phyloP scores from a whole-genome alignment of 2,329 filamentous ascomycete species.

The Phyllosticta citribraziliensis region DNA sequence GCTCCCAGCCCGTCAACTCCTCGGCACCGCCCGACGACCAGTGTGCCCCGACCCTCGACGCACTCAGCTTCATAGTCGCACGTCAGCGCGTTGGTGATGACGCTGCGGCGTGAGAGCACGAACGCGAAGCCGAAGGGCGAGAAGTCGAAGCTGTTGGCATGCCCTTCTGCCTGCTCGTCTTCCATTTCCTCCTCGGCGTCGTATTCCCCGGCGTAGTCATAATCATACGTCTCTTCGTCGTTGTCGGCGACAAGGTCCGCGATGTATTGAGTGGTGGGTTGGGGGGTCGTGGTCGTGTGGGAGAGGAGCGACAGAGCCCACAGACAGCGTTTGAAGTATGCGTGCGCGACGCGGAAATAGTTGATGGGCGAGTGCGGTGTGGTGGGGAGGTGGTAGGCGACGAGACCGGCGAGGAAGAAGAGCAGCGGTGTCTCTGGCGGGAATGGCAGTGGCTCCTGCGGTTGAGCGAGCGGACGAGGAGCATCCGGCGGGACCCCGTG shows the following conservation, averaged over 20 bases:
- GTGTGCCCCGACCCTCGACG: not conserved
- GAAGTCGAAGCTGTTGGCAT: not conserved
- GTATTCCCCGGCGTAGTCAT: not conserved
- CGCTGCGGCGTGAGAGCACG: not conserved
- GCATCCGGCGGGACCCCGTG: not conserved
- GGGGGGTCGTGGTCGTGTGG: not conserved
- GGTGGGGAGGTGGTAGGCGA: not conserved
- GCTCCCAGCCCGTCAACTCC: not conserved
- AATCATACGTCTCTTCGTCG: not conserved
- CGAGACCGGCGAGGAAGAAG: constrained; percentile 3
- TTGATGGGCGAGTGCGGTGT: not conserved
- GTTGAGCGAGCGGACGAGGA: not conserved
- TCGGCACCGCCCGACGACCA: not conserved
- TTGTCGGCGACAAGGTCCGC: not conserved
- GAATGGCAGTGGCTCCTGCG: not conserved
- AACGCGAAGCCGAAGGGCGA: not conserved
- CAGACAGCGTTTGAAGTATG: not conserved
- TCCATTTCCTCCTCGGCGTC: not conserved
- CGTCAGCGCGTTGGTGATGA: not conserved
- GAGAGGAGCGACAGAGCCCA: not conserved
- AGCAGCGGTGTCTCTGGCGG: not conserved
- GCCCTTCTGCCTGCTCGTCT: not conserved
- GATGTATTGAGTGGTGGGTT: too few relatives aligned
- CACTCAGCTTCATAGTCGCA: not conserved
- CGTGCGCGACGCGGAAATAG: not conserved